Conservation (phyloP, 1,284 basidiomycete species). For the Irpex lacteus region DNA sequence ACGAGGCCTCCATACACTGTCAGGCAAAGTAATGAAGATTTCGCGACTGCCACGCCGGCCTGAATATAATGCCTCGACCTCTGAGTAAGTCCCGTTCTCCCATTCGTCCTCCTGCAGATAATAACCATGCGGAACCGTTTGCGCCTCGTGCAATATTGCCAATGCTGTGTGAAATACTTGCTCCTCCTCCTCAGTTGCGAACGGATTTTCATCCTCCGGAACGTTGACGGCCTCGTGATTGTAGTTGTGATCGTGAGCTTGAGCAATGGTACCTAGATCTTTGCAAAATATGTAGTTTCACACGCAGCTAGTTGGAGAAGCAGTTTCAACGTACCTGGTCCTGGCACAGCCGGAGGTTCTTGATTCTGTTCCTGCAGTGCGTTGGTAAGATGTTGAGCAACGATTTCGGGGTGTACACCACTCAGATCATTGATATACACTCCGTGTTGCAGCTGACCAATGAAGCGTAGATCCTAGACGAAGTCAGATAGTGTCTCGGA, state of each 20-base stretch:
- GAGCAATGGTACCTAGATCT: not conserved
- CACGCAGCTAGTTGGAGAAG: too few relatives aligned
- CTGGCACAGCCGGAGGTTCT: too few relatives aligned
- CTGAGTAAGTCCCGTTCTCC: not conserved
- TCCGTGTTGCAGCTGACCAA: slow-evolving; percentile 20
- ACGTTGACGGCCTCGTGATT: not conserved
- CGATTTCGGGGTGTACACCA: slow-evolving; percentile 10
- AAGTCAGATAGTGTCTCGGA: too few relatives aligned
- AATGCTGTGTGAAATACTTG: not conserved
- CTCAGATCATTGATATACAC: slow-evolving; percentile 12
- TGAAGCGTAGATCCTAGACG: slow-evolving; percentile 31
- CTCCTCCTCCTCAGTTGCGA: not conserved
- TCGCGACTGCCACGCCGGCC: not conserved
- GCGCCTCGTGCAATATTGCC: not conserved
- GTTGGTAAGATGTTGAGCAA: slow-evolving; percentile 14
- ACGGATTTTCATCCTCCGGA: not conserved
- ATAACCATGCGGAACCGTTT: not conserved
- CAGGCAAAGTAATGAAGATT: not conserved
- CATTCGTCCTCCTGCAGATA: not conserved
- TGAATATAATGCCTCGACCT: not conserved
- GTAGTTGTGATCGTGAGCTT: not conserved
- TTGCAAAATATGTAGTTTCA: too few relatives aligned
- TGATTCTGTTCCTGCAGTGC: too few relatives aligned
- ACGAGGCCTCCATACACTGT: not conserved
- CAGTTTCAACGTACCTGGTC: too few relatives aligned